These are phyloP conservation scores for Tricladium varicosporioides DNA, from an alignment of 2,329 filamentous ascomycete species.

Conservation along the genomic window DNA sequence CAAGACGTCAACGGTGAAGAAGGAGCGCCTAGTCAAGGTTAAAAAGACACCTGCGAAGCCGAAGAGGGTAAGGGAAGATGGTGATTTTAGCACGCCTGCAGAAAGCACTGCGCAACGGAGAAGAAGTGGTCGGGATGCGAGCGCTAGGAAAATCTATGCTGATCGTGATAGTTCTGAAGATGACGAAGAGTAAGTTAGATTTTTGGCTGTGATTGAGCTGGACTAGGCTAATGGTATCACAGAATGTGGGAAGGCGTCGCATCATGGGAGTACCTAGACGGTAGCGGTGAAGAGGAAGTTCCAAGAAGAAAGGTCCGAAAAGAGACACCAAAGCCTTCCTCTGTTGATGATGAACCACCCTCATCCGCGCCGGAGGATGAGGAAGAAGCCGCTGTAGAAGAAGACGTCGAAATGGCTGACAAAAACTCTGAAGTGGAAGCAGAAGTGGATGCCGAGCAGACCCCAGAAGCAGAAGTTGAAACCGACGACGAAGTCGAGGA, in stretches of 20 bases:
- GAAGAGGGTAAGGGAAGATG: slow-evolving; percentile 24
- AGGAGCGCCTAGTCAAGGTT: slow-evolving; percentile 23
- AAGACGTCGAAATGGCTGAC: slow-evolving; percentile 4
- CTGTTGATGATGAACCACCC: slow-evolving; percentile 28
- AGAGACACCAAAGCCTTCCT: slow-evolving; percentile 5
- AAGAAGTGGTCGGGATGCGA: slow-evolving; percentile 38
- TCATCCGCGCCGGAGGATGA: slow-evolving; percentile 31
- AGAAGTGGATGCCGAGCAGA: slow-evolving; percentile 8
- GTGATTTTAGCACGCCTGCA: slow-evolving; percentile 14
- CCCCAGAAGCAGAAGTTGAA: background rate
- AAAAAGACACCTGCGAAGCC: slow-evolving; percentile 29
- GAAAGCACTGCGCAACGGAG: slow-evolving; percentile 31
- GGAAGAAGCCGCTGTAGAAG: slow-evolving; percentile 21
- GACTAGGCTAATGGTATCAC: background rate
- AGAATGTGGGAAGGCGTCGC: slow-evolving; percentile 35
- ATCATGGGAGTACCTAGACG: slow-evolving; percentile 38
- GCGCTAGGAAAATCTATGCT: slow-evolving; percentile 35
- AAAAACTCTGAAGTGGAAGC: slow-evolving; percentile 11
- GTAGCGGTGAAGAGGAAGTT: slow-evolving; percentile 41
- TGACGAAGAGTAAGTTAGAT: slow-evolving; percentile 31
- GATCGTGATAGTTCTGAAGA: slow-evolving; percentile 42
- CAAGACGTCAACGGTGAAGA: slow-evolving; percentile 29
- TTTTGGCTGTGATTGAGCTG: background rate
- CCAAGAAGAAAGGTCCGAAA: slow-evolving; percentile 16
- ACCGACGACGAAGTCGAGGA: slow-evolving; percentile 2